phyloP scores from a whole-genome alignment of 352 stramenopile species.

The Pythium dissotocum region DNA sequence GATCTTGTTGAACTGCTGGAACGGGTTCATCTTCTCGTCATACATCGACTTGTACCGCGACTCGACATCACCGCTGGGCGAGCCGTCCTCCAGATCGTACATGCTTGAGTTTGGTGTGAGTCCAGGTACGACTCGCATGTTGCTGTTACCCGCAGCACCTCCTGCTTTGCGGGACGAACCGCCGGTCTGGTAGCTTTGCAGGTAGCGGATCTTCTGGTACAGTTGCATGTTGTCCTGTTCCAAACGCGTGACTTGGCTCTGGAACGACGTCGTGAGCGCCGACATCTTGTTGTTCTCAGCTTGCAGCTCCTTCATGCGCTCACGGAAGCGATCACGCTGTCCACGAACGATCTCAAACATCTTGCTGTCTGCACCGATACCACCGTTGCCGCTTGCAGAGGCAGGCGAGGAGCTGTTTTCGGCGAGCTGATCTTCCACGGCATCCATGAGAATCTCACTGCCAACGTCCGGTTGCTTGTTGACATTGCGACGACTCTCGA shows the following conservation, averaged over 20 bases:
- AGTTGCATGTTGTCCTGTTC: slow-evolving; percentile 91
- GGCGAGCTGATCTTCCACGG: slow-evolving; percentile 60
- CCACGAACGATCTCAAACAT: slow-evolving; percentile 85
- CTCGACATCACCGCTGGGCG: slow-evolving; percentile 48
- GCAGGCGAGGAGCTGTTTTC: slow-evolving; percentile 21
- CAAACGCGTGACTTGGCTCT: slow-evolving; percentile 66
- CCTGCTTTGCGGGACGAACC: background rate
- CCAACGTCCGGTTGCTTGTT: slow-evolving; percentile 39
- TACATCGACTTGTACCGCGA: slow-evolving; percentile 86
- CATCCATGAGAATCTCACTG: slow-evolving; percentile 70
- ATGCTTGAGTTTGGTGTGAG: slow-evolving; percentile 18
- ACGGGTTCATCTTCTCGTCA: slow-evolving; percentile 91
- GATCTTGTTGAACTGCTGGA: slow-evolving; percentile 91
- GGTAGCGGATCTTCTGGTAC: slow-evolving; percentile 89
- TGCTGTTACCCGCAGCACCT: slow-evolving; percentile 2
- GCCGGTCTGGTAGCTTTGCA: slow-evolving; percentile 72
- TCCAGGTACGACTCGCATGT: slow-evolving; percentile 28
- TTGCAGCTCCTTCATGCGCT: slow-evolving; percentile 83
- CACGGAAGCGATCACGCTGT: slow-evolving; percentile 79
- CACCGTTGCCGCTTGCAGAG: slow-evolving; percentile 7
- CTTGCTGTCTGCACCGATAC: slow-evolving; percentile 57
- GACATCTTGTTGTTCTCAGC: slow-evolving; percentile 69
- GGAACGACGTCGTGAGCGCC: slow-evolving; percentile 63
- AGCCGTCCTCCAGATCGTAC: slow-evolving; percentile 28
- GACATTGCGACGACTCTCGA: slow-evolving; percentile 42